Conservation (phyloP, 23 red algal genomes). For the Gracilaria gracilis region DNA sequence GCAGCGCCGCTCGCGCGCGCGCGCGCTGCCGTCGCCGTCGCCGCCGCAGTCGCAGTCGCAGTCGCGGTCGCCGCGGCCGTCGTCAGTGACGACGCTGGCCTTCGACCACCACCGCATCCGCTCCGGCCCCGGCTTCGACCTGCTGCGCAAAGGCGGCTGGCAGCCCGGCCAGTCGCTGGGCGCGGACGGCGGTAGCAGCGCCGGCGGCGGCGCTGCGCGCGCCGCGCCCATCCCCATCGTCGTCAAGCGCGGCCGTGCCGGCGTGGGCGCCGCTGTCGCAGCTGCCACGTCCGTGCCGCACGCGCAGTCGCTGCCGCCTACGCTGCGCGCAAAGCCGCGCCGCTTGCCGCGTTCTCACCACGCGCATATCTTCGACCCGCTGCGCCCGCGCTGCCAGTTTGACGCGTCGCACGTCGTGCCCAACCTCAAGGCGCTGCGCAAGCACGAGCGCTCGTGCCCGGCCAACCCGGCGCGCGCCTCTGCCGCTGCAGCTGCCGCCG, state of each 20-base stretch:
- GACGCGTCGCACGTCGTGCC: conserved; percentile 42
- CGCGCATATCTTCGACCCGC: conserved; percentile 68
- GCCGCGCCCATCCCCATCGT: conserved; percentile 37
- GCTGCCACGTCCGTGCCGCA: too few relatives aligned
- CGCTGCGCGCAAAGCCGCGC: not conserved
- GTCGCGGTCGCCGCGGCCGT: not conserved
- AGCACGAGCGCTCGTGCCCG: conserved; percentile 53
- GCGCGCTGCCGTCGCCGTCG: not conserved
- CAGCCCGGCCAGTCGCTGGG: conserved; percentile 47
- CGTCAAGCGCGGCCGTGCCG: conserved; percentile 45
- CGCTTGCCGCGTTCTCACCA: not conserved
- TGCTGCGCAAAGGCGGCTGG: conserved; percentile 56
- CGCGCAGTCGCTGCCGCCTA: not conserved
- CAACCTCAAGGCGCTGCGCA: conserved; percentile 47
- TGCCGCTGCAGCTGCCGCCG: not conserved
- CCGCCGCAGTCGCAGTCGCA: too few relatives aligned
- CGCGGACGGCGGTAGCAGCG: not conserved
- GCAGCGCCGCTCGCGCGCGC: not conserved
- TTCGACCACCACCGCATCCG: conserved; percentile 42
- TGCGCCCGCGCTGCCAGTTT: conserved; percentile 55
- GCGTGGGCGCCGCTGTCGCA: conserved; percentile 16
- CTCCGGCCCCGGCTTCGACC: conserved; percentile 49
- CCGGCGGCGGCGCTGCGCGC: not conserved
- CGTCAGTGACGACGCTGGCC: conserved; percentile 33
- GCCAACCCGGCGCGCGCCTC: conserved; percentile 51